Evolutionary conservation across 768 basidiomycete species (phyloP), one percentile per base, ranked within the genome.

Genomic region (Pulveroboletus sp.): DNA sequence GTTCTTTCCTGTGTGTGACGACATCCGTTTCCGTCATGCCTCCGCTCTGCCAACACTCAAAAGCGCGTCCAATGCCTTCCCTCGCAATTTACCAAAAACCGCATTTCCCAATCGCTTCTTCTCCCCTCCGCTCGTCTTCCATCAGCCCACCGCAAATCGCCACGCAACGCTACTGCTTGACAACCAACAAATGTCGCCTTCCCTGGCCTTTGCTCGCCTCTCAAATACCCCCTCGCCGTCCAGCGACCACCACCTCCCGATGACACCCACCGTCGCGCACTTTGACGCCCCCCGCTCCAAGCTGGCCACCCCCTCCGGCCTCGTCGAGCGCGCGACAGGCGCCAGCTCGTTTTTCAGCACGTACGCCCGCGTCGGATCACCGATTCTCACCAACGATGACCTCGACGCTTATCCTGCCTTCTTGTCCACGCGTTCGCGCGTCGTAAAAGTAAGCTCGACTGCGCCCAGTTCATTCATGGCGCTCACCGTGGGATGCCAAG

Each of bases 351-450:
- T 48, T 46, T 21, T 36, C 10, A 32, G 20, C 45, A 53, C 27
- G 0, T 47, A 48, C 40, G 34, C 42, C 27, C 40, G 48, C 14
- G 35, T 40, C 43, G 49, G 59, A 16, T 73, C 73, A 11, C 68
- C 72, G 23, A 36, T 35, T 6, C 48, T 46, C 21, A 57, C 48
- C 49, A 53, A 52, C 17, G 37, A 24, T 10, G 44, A 52, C 29
- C 43, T 44, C n/a, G 40, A 52, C 56, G 27, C 53, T 21, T 29
- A 29, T 9, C 66, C 73, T 16, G 69, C 74, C 6, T 83, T 83
- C 55, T 56, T 77, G 21, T 59, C 69, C 29, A 75, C 78, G 38
- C 72, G 73, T 35, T 82, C 80, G 27, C 75, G 80, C 49, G 78
- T 75, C n/a, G 70, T 81, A 23, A 73, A 72, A 45, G 82, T 81